Percentiles rank a stretch among this genome's conserved stretches.
These are phyloP conservation scores for Monilinia fructicola DNA, from an alignment of 2,329 filamentous ascomycete species.

Conservation along the genomic window DNA sequence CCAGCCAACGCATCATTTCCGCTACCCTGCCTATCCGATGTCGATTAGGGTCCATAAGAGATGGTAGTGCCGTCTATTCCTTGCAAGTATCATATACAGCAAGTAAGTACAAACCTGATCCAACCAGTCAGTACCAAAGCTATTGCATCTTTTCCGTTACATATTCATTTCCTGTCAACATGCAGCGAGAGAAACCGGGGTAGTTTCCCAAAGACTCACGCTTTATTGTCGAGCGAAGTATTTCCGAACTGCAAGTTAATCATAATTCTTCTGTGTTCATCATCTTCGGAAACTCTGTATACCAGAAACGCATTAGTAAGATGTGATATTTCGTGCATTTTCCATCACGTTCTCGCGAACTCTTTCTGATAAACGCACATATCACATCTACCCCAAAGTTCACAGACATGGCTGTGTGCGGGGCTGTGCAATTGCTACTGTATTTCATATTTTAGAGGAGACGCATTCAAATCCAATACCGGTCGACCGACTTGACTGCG, in stretches of 20 bases:
- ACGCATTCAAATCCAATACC: not conserved
- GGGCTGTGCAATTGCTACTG: not conserved
- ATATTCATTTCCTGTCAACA: not conserved
- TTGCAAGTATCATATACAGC: not conserved
- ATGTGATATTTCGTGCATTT: conserved; percentile 5
- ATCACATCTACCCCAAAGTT: not conserved
- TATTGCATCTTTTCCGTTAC: too few relatives aligned
- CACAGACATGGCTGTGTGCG: not conserved
- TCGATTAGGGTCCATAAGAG: not conserved
- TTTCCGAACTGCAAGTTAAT: not conserved
- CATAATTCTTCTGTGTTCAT: not conserved
- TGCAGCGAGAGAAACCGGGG: not conserved
- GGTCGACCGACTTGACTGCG: not conserved
- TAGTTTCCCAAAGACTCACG: not conserved
- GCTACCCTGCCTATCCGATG: not conserved
- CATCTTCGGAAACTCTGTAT: not conserved
- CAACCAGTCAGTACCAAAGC: too few relatives aligned
- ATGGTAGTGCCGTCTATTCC: not conserved
- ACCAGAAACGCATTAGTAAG: not conserved
- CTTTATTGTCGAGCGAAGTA: not conserved
- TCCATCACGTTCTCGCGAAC: not conserved
- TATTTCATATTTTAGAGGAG: not conserved
- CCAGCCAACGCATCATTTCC: not conserved
- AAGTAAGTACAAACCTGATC: too few relatives aligned
- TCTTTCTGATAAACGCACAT: not conserved